phyloP scores from a whole-genome alignment of 2,329 filamentous ascomycete species.

The Colletotrichum echinochloae region DNA sequence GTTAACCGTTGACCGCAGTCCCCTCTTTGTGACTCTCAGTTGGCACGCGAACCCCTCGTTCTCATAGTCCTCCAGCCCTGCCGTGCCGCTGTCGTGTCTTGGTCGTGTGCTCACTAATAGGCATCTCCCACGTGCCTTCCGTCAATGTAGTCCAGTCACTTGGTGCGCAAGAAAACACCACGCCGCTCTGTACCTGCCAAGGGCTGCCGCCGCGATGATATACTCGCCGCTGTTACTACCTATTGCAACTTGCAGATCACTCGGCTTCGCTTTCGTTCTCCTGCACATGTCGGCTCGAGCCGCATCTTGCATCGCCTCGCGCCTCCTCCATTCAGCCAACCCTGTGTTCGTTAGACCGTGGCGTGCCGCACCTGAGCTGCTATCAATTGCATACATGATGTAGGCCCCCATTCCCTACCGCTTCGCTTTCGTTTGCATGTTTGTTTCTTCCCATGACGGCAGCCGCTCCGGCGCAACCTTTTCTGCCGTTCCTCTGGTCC shows the following conservation, averaged over 20 bases:
- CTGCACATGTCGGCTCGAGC: not conserved
- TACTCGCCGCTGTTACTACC: not conserved
- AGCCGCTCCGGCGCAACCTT: not conserved
- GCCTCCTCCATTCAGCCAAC: not conserved
- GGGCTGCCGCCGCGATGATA: not conserved
- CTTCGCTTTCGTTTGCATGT: slow-evolving; percentile 9
- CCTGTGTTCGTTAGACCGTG: not conserved
- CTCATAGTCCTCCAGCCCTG: slow-evolving; percentile 2
- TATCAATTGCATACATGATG: not conserved
- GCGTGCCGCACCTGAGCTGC: slow-evolving; percentile 6
- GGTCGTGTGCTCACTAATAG: not conserved
- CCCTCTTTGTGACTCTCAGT: slow-evolving; percentile 8
- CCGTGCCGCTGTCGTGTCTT: not conserved
- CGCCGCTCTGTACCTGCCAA: not conserved
- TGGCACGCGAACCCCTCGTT: not conserved
- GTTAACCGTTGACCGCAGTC: slow-evolving; percentile 32
- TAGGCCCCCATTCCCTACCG: not conserved
- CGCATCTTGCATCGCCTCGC: slow-evolving; percentile 1
- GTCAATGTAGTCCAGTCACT: no score
- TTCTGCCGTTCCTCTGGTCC: slow-evolving; percentile 21
- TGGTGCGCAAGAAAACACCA: not conserved
- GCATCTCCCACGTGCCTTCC: not conserved
- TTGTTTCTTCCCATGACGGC: not conserved
- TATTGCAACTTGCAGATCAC: not conserved
- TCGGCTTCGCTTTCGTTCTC: not conserved